Conservation (phyloP, 345 rosid species). For the Eucalyptus tenuipes region DNA sequence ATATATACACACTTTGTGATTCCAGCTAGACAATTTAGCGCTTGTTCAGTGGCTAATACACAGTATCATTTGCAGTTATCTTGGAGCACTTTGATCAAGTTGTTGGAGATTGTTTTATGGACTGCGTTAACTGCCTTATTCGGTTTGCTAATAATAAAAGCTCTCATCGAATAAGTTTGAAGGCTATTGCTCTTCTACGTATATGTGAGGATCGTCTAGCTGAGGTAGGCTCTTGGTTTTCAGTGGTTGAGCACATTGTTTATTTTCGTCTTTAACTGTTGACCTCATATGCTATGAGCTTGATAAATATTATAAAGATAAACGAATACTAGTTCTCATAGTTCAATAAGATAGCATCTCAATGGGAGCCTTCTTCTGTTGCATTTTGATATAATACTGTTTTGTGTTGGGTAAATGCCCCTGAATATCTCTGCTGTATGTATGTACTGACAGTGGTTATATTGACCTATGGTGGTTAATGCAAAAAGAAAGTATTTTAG, state of each 20-base stretch:
- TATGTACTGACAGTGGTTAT: not conserved
- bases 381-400: not conserved
- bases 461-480: not conserved
- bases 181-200: slow-evolving; percentile 98
- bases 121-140: slow-evolving; percentile 95
- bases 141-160: slow-evolving; percentile 90
- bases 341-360: not conserved
- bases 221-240: slow-evolving; percentile 44
- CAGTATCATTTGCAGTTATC: slow-evolving; percentile 54
- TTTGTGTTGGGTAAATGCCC: not conserved
- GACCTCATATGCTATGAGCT: not conserved
- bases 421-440: not conserved
- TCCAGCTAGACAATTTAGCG: not conserved
- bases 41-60: not conserved
- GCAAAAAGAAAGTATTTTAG: not conserved
- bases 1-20: not conserved
- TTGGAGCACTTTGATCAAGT: slow-evolving; percentile 99
- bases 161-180: slow-evolving; percentile 89
- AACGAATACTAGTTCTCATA: not conserved
- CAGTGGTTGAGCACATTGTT: not conserved
- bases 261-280: not conserved
- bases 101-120: slow-evolving; percentile 98
- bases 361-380: not conserved
- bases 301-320: not conserved
- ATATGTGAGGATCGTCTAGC: slow-evolving; percentile 99